Base-by-base conservation (phyloP, 495 filamentous ascomycete genomes). In the Penicillium angulare region DNA sequence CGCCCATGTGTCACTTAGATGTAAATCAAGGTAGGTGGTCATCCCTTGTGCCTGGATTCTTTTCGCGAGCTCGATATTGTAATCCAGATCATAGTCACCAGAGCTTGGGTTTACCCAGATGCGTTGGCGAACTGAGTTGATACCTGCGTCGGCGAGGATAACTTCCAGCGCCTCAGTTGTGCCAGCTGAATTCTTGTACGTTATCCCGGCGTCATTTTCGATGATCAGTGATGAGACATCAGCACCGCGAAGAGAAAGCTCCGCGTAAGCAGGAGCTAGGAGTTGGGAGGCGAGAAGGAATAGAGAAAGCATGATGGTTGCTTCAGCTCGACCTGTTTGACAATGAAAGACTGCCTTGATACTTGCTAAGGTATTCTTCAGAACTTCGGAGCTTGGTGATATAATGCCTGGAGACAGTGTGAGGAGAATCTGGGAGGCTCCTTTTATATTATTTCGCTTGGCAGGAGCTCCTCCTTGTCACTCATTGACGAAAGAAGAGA, bases 211-310 rank as follows among this genome's bases (percentile, higher is more conserved):
- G 7, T 75, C 71, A 62, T 90, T 87, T 55, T 86, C 81, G 3
- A 89, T 65, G 3, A 81, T 55, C 2, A 87, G 71, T 0, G 86
- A 90, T 4, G 85, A 88, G 77, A 87, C 88, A 63, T 90, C 87
- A 2, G 85, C 84, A 2, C 86, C 86, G 53, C 79, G 82, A 64
- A 83, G 83, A 4, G 76, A 77, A 8, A 89, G 75, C 17, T 76
- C 75, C 12, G 81, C 72, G 5, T 32, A 53, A 32, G 53, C 46
- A 5, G 57, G 47, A 20, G 53, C 34, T n/a, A 72, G 47, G n/a
- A 63, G 44, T 21, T 55, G 52, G 10, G 61, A 44, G 2, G 61
- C 52, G n/a, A 69, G 44, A 24, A 66, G 36, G 16, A 65, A 23
- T 29, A 43, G 36, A 21, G 53, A 29, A 22, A 60, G 47, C 63